phyloP scores from a whole-genome alignment of 306 rosid species.

The Betula pendula region DNA sequence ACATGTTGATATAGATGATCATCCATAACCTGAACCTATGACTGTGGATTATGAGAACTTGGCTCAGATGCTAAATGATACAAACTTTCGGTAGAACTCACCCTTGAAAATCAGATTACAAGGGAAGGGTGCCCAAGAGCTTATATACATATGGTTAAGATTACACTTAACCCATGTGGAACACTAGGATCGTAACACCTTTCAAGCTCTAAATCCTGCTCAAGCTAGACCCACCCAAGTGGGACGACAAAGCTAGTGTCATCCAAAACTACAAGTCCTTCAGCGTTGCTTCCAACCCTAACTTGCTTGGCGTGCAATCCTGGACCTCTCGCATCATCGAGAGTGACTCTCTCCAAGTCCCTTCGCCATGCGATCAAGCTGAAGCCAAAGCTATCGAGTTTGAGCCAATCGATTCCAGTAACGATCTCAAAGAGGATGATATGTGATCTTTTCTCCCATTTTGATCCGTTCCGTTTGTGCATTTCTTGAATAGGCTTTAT shows the following conservation, averaged over 20 bases:
- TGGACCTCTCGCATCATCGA: conserved; percentile 55
- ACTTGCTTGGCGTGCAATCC: conserved; percentile 53
- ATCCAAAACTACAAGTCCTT: conserved; percentile 69
- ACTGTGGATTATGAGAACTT: too few relatives aligned
- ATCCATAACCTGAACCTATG: too few relatives aligned
- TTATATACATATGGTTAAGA: too few relatives aligned
- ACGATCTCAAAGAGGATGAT: conserved; percentile 94
- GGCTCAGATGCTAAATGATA: too few relatives aligned
- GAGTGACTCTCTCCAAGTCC: conserved; percentile 49
- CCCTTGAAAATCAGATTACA: too few relatives aligned
- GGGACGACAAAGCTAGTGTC: conserved; percentile 72
- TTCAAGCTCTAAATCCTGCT: conserved; percentile 60
- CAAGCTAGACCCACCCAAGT: conserved; percentile 30
- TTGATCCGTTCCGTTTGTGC: too few relatives aligned
- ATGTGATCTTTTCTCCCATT: conserved; percentile 7
- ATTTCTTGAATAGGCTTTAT: background rate
- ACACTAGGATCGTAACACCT: too few relatives aligned
- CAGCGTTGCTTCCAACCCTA: conserved; percentile 77
- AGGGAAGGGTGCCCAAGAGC: too few relatives aligned
- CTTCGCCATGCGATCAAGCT: conserved; percentile 18
- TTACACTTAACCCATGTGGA: too few relatives aligned
- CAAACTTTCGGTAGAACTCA: too few relatives aligned
- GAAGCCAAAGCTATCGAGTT: conserved; percentile 15
- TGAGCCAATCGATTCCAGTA: conserved; percentile 49
- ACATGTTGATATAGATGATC: too few relatives aligned